These are phyloP conservation scores for Amanita muscaria DNA, from an alignment of 768 basidiomycete genomes.

Conservation along the genomic window DNA sequence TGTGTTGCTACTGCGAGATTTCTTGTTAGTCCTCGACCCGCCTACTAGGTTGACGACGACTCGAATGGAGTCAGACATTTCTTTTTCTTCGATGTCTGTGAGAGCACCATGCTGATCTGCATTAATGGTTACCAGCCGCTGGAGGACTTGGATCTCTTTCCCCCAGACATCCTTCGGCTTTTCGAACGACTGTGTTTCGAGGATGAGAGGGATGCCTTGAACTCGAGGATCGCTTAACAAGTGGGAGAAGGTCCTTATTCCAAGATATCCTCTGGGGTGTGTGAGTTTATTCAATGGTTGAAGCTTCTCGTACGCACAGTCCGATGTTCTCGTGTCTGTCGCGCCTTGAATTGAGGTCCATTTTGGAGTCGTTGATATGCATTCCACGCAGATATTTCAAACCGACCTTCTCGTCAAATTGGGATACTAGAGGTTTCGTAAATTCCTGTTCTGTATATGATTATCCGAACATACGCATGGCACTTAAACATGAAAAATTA, in stretches of 20 bases:
- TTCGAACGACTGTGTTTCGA: conserved; percentile 76
- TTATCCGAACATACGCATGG: conserved; percentile 15
- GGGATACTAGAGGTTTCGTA: conserved; percentile 32
- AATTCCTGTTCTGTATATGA: background rate
- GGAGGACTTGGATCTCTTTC: conserved; percentile 57
- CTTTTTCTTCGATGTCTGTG: background rate
- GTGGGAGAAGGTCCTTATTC: conserved; percentile 51
- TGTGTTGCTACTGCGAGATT: background rate
- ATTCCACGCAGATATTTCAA: conserved; percentile 68
- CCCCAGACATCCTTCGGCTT: conserved; percentile 53
- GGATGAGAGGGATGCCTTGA: conserved; percentile 64
- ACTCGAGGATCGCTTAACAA: conserved; percentile 63
- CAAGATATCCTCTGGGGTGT: conserved; percentile 54
- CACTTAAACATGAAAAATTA: conserved; percentile 10
- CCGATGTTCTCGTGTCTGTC: conserved; percentile 86
- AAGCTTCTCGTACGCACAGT: conserved; percentile 55
- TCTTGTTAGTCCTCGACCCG: background rate
- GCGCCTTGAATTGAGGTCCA: conserved; percentile 49
- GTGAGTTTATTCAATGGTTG: too few species aligned
- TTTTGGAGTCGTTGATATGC: conserved; percentile 83
- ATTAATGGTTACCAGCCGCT: background rate
- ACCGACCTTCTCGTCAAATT: conserved; percentile 65
- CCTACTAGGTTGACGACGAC: background rate
- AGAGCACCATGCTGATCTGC: background rate
- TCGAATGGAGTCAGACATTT: conserved; percentile 2